Percentiles rank a stretch among this genome's conserved stretches.
Conservation (phyloP, 2,329 filamentous ascomycete species). For the Ophiosphaerella narmari region DNA sequence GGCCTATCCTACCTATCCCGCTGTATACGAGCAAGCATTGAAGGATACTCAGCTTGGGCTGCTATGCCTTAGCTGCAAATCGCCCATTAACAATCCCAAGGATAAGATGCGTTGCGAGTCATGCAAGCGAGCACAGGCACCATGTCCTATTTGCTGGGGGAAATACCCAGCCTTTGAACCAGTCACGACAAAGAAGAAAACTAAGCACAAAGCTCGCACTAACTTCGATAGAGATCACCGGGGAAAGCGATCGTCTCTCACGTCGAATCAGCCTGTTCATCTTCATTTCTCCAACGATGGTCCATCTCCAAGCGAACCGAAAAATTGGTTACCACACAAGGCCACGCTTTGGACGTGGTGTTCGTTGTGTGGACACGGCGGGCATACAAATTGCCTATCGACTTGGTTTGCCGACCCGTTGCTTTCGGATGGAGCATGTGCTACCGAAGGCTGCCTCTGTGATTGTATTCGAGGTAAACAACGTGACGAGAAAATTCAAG, state of each 20-base stretch:
- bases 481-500: conserved; percentile 39
- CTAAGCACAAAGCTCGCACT: conserved; percentile 29
- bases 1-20: conserved; percentile 59
- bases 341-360: conserved; percentile 60
- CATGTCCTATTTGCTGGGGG: conserved; percentile 52
- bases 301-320: conserved; percentile 29
- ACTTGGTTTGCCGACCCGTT: conserved; percentile 58
- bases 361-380: conserved; percentile 64
- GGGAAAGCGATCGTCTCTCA: conserved; percentile 32
- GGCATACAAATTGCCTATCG: conserved; percentile 61
- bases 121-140: conserved; percentile 51
- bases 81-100: conserved; percentile 58
- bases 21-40: conserved; percentile 62
- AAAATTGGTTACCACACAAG: conserved; percentile 26
- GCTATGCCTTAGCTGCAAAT: conserved; percentile 61
- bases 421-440: conserved; percentile 59
- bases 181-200: conserved; percentile 34
- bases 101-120: conserved; percentile 58
- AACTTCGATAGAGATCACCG: conserved; percentile 26
- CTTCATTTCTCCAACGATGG: conserved; percentile 17
- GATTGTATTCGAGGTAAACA: conserved; percentile 60
- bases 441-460: conserved; percentile 63
- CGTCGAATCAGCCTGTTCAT: conserved; percentile 13
- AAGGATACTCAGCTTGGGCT: conserved; percentile 60
- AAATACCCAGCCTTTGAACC: conserved; percentile 49